phyloP scores from a whole-genome alignment of 441 rosid species.

The Syzygium syzygioides region DNA sequence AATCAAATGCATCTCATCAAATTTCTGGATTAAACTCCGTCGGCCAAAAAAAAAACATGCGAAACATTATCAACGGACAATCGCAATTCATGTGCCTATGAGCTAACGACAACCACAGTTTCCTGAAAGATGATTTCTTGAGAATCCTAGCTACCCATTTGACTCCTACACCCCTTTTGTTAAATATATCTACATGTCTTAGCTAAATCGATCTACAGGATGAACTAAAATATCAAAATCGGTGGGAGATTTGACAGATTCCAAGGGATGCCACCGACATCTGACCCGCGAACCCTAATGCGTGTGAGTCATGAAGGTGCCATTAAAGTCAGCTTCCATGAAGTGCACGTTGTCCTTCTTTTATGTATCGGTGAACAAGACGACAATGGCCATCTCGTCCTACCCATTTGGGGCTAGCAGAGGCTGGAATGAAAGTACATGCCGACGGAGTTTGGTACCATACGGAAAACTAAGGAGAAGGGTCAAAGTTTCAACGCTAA shows the following conservation, averaged over 20 bases:
- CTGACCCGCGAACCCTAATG: not conserved
- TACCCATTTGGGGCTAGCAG: not conserved
- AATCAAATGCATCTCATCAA: not conserved
- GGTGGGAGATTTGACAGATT: not conserved
- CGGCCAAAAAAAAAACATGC: not conserved
- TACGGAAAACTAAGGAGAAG: not conserved
- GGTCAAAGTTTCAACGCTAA: not conserved
- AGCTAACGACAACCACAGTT: no score
- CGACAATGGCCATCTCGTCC: not conserved
- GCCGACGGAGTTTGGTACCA: not conserved
- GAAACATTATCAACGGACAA: not conserved
- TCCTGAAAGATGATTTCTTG: not conserved
- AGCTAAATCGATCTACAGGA: not conserved
- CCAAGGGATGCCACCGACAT: not conserved
- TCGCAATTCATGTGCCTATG: no score
- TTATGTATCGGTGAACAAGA: not conserved
- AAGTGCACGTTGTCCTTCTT: not conserved
- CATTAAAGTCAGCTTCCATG: not conserved
- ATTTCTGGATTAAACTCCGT: not conserved
- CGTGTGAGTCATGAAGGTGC: not conserved
- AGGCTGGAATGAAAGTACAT: not conserved
- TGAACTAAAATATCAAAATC: not conserved
- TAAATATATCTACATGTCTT: not conserved
- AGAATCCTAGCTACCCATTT: not conserved
- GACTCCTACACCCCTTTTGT: not conserved